Percentiles rank a stretch among this genome's conserved stretches.
Evolutionary conservation across 306 rosid species (phyloP).

Genomic region (Lathyrus aphaca): DNA sequence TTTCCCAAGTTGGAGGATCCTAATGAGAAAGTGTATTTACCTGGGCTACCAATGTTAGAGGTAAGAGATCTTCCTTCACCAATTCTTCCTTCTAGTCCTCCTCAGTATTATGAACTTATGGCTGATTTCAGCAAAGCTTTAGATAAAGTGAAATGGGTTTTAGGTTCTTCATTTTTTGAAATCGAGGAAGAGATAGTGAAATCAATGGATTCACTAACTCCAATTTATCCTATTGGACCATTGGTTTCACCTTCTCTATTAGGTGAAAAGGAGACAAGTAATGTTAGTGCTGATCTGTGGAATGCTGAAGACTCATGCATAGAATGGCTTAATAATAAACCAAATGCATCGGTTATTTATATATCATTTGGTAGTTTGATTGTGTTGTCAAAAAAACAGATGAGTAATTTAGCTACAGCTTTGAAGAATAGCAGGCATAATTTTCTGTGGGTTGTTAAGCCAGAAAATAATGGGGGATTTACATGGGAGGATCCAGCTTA

Average conservation of each 20-base stretch:
- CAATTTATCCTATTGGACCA: conserved; percentile 55
- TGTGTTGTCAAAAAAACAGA: conserved; percentile 42
- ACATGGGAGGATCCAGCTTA: neutral
- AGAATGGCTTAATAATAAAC: conserved; percentile 49
- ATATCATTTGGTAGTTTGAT: conserved; percentile 62
- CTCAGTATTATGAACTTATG: neutral
- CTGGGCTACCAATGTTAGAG: conserved; percentile 52
- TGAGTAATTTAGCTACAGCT: conserved; percentile 48
- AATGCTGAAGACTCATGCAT: conserved; percentile 53
- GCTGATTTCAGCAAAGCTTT: neutral
- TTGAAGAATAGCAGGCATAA: conserved; percentile 48
- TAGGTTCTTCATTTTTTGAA: conserved; percentile 56
- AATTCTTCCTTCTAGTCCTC: conserved; percentile 49
- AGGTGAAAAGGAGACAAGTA: conserved; percentile 46
- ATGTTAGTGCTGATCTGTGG: conserved; percentile 51
- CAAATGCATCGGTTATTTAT: conserved; percentile 48
- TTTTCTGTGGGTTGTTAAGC: conserved; percentile 67
- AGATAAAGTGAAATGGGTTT: conserved; percentile 55
- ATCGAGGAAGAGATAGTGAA: conserved; percentile 53
- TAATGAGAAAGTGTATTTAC: conserved; percentile 36
- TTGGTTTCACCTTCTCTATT: conserved; percentile 53
- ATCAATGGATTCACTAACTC: conserved; percentile 46
- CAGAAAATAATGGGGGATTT: conserved; percentile 12
- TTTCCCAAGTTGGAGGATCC: conserved; percentile 45
- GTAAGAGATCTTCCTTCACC: conserved; percentile 56